Percentiles rank a stretch among this genome's conserved stretches.
Evolutionary conservation across 2,329 filamentous ascomycete species (phyloP).

Genomic region (Hypoxylon sp.): DNA sequence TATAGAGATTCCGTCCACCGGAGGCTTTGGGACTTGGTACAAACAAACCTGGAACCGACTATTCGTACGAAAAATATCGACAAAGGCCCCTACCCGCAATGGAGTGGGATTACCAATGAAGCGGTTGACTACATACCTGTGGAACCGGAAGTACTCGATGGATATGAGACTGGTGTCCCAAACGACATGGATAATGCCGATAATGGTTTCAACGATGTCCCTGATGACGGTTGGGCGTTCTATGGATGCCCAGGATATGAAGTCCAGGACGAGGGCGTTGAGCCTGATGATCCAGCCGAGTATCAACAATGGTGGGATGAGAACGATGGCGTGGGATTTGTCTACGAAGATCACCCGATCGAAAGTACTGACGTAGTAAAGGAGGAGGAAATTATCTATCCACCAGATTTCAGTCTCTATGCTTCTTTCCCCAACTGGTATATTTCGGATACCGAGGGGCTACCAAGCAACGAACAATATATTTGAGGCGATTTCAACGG

Average conservation of each 20-base stretch:
- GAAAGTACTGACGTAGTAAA: background rate
- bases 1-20: slow-evolving; percentile 34
- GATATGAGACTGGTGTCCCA: slow-evolving; percentile 6
- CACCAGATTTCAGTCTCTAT: background rate
- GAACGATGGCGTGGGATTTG: slow-evolving; percentile 9
- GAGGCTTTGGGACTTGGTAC: slow-evolving; percentile 49
- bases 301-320: slow-evolving; percentile 13
- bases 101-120: background rate
- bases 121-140: background rate
- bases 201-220: background rate
- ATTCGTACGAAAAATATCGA: slow-evolving; percentile 29
- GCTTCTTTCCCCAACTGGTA: background rate
- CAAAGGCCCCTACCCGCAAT: background rate
- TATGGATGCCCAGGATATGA: slow-evolving; percentile 1
- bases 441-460: background rate
- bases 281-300: slow-evolving; percentile 8
- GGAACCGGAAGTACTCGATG: background rate
- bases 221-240: background rate
- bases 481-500: background rate
- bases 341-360: background rate
- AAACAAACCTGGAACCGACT: slow-evolving; percentile 42
- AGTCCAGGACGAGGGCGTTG: background rate
- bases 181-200: background rate
- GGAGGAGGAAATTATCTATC: slow-evolving; percentile 2
- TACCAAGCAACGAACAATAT: slow-evolving; percentile 6